A percentile compares a stretch with the other conserved stretches of the same genome.
Conservation (phyloP, 2,329 filamentous ascomycete species). For the Colletotrichum graminicola region DNA sequence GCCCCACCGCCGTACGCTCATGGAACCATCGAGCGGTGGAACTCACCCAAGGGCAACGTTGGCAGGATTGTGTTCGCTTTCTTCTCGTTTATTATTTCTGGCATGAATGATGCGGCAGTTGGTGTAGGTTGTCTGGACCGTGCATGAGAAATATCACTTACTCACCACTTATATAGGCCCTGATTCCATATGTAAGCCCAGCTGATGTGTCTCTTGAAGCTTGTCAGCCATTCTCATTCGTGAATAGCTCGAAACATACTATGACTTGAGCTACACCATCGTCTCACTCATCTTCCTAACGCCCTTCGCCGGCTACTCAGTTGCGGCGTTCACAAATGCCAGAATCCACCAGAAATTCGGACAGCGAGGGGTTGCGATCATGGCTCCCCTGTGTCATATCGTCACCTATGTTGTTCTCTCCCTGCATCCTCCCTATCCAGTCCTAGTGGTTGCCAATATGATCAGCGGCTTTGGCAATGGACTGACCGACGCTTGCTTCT, state of each 20-base stretch:
- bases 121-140: conserved; percentile 57
- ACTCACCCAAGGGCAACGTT: conserved; percentile 51
- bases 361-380: conserved; percentile 74
- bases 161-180: conserved; percentile 45
- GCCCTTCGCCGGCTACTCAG: conserved; percentile 72
- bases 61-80: conserved; percentile 59
- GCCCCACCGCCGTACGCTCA: conserved; percentile 24
- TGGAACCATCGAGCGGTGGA: conserved; percentile 50
- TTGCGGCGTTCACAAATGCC: conserved; percentile 72
- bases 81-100: conserved; percentile 70
- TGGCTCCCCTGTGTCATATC: conserved; percentile 72
- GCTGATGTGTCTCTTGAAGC: rapidly evolving
- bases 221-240: background rate
- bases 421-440: conserved; percentile 74
- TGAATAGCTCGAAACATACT: conserved; percentile 69
- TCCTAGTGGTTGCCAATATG: conserved; percentile 71
- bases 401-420: conserved; percentile 71
- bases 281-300: conserved; percentile 75
- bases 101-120: conserved; percentile 73
- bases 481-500: conserved; percentile 65
- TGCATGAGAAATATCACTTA: background rate
- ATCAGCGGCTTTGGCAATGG: conserved; percentile 77
- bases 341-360: conserved; percentile 70
- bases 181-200: conserved; percentile 55
- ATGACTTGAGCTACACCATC: conserved; percentile 68